phyloP scores from a whole-genome alignment of 139 green algal species.

The Dunaliella sp. region DNA sequence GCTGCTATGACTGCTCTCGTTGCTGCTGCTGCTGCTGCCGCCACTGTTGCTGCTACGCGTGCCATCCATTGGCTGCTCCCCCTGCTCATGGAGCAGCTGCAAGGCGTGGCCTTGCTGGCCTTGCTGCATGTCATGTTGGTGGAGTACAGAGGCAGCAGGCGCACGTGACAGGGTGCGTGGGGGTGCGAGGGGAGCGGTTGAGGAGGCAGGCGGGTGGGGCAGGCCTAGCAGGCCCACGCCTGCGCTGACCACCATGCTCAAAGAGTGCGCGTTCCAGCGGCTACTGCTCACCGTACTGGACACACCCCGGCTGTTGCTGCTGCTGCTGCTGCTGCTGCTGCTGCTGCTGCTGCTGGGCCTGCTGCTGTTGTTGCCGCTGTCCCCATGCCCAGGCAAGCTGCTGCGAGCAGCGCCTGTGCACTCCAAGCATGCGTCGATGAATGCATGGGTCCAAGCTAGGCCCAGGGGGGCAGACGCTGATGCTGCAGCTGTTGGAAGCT shows the following conservation, averaged over 20 bases:
- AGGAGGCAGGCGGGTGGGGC: too few species aligned
- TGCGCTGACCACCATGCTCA: not conserved
- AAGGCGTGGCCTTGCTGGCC: too few species aligned
- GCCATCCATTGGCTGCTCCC: too few species aligned
- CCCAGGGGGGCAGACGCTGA: not conserved
- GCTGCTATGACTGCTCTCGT: too few species aligned
- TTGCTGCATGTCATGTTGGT: not conserved
- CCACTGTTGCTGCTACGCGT: too few species aligned
- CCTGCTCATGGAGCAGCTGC: too few species aligned
- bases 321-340: not conserved
- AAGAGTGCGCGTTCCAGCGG: not conserved
- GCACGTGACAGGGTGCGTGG: too few species aligned
- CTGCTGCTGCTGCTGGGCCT: not conserved
- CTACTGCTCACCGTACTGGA: too few species aligned
- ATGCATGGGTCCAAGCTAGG: not conserved
- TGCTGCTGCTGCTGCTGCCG: too few species aligned
- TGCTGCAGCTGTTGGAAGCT: not conserved
- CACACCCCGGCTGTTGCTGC: not conserved
- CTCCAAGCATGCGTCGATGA: not conserved
- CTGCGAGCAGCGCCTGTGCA: too few species aligned
- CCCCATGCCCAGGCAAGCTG: too few species aligned
- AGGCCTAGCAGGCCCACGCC: not conserved
- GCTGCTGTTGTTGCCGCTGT: not conserved
- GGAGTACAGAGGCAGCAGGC: not conserved
- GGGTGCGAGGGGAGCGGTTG: not conserved